Evolutionary conservation across 495 filamentous ascomycete genomes (phyloP), one percentile per base, ranked within the genome.

Genomic region (Penicillium coprophilum): DNA sequence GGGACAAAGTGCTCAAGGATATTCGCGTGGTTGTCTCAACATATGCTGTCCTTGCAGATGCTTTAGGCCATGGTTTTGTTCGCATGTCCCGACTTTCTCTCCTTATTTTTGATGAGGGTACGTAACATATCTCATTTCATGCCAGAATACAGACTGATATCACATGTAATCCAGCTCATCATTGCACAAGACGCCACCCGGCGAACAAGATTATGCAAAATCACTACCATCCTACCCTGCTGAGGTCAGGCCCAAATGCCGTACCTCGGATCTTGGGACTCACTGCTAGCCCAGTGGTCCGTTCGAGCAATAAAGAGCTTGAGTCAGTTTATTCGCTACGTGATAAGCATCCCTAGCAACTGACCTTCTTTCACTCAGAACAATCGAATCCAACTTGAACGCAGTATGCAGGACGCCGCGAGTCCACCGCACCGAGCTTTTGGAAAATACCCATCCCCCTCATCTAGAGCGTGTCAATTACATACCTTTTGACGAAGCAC

Each of bases 71-170:
- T 74, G 90, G 81, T 1, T 96, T 96, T 66, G 85, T 97, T 8
- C 76, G 63, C 17, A 83, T 97, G 58, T 67, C 77, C 1, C 73
- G 77, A 0, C 65, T 97, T 30, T 73, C 83, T 19, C 72, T 98
- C 1, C 71, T 98, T 20, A 78, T 97, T 1, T 92, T 96, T 56
- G 93, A 98, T 64, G 93, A 98, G 84, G 91, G 91, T 92, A 64
- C 46, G n/a, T 19, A 73, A 61, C 28, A 20, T 27, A 34, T 12
- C 23, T 46, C 6, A 21, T 6, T 1, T 15, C 2, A 24, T 11
- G 28, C 15, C 7, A 30, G 13, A 28, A 40, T 9, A 5, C 15
- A 19, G 3, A 31, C 45, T 47, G 7, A 47, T 20, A 19, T 32
- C 10, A 8, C 24, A 15, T 43, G 3, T 12, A 30, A 46, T 32